Evolutionary conservation across 2,329 filamentous ascomycete species (phyloP).

Genomic region (Xylaria sp.): DNA sequence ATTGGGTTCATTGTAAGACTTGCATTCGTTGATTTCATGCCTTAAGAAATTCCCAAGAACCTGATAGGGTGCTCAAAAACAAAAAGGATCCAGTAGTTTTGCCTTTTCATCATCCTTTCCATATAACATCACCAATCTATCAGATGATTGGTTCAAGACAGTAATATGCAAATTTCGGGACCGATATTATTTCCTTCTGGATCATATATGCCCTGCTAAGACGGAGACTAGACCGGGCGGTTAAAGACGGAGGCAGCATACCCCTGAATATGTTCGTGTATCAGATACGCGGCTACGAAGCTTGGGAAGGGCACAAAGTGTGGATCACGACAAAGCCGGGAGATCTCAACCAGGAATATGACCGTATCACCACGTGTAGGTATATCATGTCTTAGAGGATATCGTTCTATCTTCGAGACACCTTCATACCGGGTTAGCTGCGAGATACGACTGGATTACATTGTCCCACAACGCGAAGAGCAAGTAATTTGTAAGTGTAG

Average conservation of each 20-base stretch:
- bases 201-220: not conserved
- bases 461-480: not conserved
- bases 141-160: not conserved
- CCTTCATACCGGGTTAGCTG: constrained; percentile 5
- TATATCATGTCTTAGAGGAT: not conserved
- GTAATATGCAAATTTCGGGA: not conserved
- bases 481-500: constrained; percentile 11
- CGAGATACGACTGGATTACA: not conserved
- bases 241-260: constrained; percentile 15
- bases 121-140: not conserved
- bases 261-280: constrained; percentile 33
- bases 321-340: constrained; percentile 17
- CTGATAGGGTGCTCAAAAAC: not conserved
- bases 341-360: constrained; percentile 7
- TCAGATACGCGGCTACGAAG: constrained; percentile 19
- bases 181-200: not conserved
- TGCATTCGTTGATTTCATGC: not conserved
- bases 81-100: not conserved
- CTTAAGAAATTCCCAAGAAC: not conserved
- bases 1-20: not conserved
- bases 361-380: constrained; percentile 1
- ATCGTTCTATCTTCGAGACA: not conserved
- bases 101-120: not conserved
- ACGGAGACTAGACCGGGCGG: constrained; percentile 20
- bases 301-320: constrained; percentile 13